Evolutionary conservation across 768 basidiomycete genomes (phyloP), one percentile per base, ranked within the genome.

Genomic region (Hortiboletus campestris): DNA sequence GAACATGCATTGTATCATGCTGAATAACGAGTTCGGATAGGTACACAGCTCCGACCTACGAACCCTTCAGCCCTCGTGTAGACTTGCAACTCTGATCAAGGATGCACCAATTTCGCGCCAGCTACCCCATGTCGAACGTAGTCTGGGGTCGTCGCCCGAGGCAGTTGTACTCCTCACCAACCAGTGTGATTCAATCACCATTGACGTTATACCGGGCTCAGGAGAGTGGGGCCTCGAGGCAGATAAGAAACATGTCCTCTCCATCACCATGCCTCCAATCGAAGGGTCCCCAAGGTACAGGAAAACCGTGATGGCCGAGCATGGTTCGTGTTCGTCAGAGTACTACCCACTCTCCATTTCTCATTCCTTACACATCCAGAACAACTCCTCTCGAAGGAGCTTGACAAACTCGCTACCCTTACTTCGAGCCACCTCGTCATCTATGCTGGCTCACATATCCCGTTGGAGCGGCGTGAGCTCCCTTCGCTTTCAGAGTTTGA

Each of bases 11-110:
- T 20, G 43, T 49, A 6, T 32, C 36, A 49, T 32, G 14, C 20
- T 13, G 52, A 36, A 31, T 58, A 32, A 58, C 62, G 49, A 25
- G 40, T 11, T 29, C 20, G 39, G 29, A 14, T 63, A 91, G 89
- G 74, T 88, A 5, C 89, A 87, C 62, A 85, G 87, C 25, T 85
- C 88, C n/a, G 89, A 91, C 74, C 74, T 91, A 40, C 84, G 86
- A 31, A 69, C 72, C 11, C 81, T 91, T 20, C 69, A 80, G 7
- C 73, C 82, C 10, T 75, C 77, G 2, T 83, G 82, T 4, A 69
- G 73, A 56, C 72, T 91, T 19, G 72, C 79, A 6, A 73, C 70
- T 25, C 64, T 73, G 7, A 72, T 91, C 10, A 73, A 71, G 4
- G 73, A 74, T 1, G 74, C 88, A 3, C 74, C 82, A 0, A 84